A percentile compares a stretch with the other conserved stretches of the same genome.
Evolutionary conservation across 495 filamentous ascomycete genomes (phyloP).

Genomic region (Penicillium bialowiezense): DNA sequence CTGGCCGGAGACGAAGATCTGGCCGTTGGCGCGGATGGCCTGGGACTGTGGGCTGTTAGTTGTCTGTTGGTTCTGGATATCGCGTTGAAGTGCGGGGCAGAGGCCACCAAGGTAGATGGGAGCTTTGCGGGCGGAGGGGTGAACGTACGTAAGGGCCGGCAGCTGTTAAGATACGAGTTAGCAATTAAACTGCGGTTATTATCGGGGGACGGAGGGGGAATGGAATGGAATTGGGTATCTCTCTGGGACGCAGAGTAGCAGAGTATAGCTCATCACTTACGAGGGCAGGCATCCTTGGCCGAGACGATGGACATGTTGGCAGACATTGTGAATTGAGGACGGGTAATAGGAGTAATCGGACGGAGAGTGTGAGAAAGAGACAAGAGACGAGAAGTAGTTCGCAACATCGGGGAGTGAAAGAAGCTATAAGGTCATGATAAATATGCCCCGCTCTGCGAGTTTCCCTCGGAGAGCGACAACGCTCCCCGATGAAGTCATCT

Average conservation of each 20-base stretch:
- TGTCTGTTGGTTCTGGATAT: conserved; percentile 2
- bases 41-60: conserved; percentile 61
- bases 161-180: conserved; percentile 41
- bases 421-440: conserved; percentile 11
- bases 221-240: not conserved
- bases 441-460: conserved; percentile 16
- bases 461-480: conserved; percentile 27
- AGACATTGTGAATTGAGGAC: conserved; percentile 30
- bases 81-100: not conserved
- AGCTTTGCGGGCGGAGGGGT: not conserved
- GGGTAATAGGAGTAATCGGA: not conserved
- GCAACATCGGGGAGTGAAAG: conserved; percentile 22
- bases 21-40: conserved; percentile 76
- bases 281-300: conserved; percentile 47
- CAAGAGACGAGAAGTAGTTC: conserved; percentile 25
- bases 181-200: conserved; percentile 11
- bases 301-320: conserved; percentile 35
- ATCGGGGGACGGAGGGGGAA: not conserved
- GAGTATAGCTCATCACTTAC: conserved; percentile 27
- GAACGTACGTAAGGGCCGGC: conserved; percentile 57
- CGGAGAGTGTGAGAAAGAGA: conserved; percentile 19
- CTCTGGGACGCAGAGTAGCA: not conserved
- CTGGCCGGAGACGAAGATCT: conserved; percentile 91
- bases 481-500: conserved; percentile 10
- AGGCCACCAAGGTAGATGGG: conserved; percentile 4